Conservation (phyloP, 306 rosid genomes). For the Lagenaria siceraria region DNA sequence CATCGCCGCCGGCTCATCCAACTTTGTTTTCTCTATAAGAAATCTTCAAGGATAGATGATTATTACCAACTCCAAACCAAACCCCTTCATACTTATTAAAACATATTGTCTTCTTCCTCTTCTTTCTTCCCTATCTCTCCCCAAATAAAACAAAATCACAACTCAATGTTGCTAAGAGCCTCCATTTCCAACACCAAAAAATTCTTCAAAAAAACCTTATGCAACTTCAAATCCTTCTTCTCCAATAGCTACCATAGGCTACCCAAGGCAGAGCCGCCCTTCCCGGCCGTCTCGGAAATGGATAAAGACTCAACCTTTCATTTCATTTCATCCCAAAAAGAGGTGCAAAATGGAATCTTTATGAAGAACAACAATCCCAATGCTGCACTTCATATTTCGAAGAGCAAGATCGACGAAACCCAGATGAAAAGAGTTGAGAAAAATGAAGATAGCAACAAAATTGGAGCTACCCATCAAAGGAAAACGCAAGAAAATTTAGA, state of each 20-base stretch:
- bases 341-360: not conserved
- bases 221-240: slow-evolving; percentile 59
- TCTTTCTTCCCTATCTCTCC: not conserved
- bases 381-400: not conserved
- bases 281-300: not conserved
- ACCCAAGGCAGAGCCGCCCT: slow-evolving; percentile 40
- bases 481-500: slow-evolving; percentile 10
- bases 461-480: slow-evolving; percentile 9
- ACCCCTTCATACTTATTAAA: slow-evolving; percentile 1
- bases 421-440: slow-evolving; percentile 15
- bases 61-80: not conserved
- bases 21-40: slow-evolving; percentile 27
- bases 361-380: not conserved
- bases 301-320: not conserved
- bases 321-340: not conserved
- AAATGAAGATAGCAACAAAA: slow-evolving; percentile 9
- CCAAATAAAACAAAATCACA: not conserved
- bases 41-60: slow-evolving; percentile 19
- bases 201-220: slow-evolving; percentile 58
- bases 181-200: slow-evolving; percentile 62
- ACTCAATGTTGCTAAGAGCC: slow-evolving; percentile 44
- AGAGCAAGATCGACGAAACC: not conserved
- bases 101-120: not conserved
- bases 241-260: slow-evolving; percentile 46
- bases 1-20: slow-evolving; percentile 33